phyloP scores from a whole-genome alignment of 768 basidiomycete genomes.

The Tephrocybe sp. region DNA sequence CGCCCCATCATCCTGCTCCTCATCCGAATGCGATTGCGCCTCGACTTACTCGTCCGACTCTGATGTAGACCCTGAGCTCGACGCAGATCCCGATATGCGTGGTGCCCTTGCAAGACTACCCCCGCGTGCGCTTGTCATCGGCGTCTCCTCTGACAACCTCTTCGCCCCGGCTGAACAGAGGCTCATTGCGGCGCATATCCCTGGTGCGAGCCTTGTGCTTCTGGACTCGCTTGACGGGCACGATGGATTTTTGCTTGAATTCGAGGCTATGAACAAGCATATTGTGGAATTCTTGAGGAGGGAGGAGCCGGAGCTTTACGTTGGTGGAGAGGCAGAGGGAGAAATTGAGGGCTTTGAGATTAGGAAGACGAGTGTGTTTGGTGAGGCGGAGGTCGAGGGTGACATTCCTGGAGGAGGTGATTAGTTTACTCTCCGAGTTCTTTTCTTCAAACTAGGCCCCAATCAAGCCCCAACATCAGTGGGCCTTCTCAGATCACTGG shows the following conservation, averaged over 20 bases:
- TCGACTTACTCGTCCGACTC: background rate
- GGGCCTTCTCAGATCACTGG: too few relatives aligned
- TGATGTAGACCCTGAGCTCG: background rate
- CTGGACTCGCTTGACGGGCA: slow-evolving; percentile 90
- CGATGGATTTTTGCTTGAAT: slow-evolving; percentile 96
- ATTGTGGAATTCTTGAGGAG: slow-evolving; percentile 69
- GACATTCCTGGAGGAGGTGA: slow-evolving; percentile 46
- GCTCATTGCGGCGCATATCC: slow-evolving; percentile 78
- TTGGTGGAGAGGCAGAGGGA: slow-evolving; percentile 22
- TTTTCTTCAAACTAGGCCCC: background rate
- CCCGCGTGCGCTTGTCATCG: slow-evolving; percentile 77
- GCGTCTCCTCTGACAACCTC: slow-evolving; percentile 89
- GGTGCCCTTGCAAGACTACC: slow-evolving; percentile 70
- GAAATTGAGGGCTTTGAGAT: slow-evolving; percentile 58
- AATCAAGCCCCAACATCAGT: too few relatives aligned
- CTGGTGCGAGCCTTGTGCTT: slow-evolving; percentile 75
- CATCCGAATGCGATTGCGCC: slow-evolving; percentile 2
- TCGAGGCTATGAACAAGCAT: slow-evolving; percentile 87
- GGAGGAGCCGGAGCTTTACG: slow-evolving; percentile 74
- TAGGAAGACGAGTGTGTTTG: slow-evolving; percentile 93
- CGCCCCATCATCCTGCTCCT: background rate
- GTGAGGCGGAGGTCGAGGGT: slow-evolving; percentile 81
- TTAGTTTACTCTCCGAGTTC: background rate
- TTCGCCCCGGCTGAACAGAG: slow-evolving; percentile 91
- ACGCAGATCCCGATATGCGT: slow-evolving; percentile 4